These are phyloP conservation scores for Tuctoria greenei DNA, from an alignment of 176 grass and related monocot genomes.

Conservation along the genomic window DNA sequence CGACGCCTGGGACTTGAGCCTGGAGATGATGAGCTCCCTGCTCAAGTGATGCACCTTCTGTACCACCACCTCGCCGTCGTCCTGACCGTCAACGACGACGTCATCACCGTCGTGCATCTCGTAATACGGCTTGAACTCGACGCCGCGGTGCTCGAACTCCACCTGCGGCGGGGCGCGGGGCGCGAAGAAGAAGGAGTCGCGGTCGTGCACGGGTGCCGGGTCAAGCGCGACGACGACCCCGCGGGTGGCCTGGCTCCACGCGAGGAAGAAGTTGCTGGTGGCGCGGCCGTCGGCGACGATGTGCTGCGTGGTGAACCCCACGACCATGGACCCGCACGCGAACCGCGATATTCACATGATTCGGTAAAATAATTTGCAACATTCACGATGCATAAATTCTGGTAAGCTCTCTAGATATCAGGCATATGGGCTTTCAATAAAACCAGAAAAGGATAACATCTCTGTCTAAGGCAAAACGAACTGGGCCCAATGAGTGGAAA, in stretches of 20 bases:
- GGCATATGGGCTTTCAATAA: no score
- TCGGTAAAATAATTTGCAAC: no score
- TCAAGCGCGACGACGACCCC: neutral
- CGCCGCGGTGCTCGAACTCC: conserved; percentile 41
- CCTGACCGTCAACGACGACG: no score
- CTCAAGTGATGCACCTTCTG: conserved; percentile 27
- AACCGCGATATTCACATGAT: no score
- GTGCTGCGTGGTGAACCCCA: conserved; percentile 34
- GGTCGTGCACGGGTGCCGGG: conserved; percentile 30
- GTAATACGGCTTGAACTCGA: conserved; percentile 30
- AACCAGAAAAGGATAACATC: no score
- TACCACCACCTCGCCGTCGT: conserved; percentile 16
- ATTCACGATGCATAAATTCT: no score
- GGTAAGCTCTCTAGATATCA: no score
- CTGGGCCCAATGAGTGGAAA: no score
- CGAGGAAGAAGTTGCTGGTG: conserved; percentile 35
- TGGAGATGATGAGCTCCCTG: conserved; percentile 30
- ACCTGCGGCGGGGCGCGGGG: neutral
- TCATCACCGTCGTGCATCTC: neutral
- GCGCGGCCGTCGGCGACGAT: conserved; percentile 35
- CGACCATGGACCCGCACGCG: conserved; percentile 22
- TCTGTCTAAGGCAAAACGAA: no score
- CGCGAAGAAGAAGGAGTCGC: conserved; percentile 6
- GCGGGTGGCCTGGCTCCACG: conserved; percentile 41
- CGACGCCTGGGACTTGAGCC: conserved; percentile 30